Conservation (phyloP, 2,329 filamentous ascomycete genomes). For the Cordyceps tenuipes region DNA sequence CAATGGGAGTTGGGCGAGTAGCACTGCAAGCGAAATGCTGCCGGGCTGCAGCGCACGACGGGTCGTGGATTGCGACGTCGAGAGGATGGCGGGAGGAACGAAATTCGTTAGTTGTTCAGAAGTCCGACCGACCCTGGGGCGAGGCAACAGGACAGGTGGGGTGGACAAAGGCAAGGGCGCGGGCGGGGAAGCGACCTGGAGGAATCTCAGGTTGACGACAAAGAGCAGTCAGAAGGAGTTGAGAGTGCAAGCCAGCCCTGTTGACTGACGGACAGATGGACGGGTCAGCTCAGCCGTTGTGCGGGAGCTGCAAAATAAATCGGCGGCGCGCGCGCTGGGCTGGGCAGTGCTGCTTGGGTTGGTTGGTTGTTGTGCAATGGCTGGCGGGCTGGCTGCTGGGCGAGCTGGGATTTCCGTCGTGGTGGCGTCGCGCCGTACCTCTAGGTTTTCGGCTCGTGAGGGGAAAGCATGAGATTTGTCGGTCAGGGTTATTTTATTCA, state of each 20-base stretch:
- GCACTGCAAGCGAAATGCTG: neutral
- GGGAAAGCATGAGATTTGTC: constrained; percentile 9
- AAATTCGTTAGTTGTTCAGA: neutral
- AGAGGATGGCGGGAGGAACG: neutral
- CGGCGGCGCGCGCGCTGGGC: neutral
- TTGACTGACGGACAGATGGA: too few relatives aligned
- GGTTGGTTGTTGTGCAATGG: neutral
- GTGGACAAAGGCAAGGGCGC: neutral
- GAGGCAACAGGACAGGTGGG: neutral
- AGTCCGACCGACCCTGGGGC: neutral
- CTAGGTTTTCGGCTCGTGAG: neutral
- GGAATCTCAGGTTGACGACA: constrained; percentile 1
- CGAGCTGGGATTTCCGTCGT: neutral
- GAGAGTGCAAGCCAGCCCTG: neutral
- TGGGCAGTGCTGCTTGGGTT: neutral
- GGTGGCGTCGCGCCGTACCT: neutral
- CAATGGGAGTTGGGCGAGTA: neutral
- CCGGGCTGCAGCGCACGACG: neutral
- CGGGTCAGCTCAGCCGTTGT: neutral
- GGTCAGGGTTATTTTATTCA: neutral
- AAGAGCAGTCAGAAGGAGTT: neutral
- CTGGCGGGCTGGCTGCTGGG: neutral
- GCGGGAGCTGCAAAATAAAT: neutral
- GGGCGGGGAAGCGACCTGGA: constrained; percentile 1
- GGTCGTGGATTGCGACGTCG: neutral